Conservation (phyloP, 208 protist species). For the Sergeia podlipaevii region DNA sequence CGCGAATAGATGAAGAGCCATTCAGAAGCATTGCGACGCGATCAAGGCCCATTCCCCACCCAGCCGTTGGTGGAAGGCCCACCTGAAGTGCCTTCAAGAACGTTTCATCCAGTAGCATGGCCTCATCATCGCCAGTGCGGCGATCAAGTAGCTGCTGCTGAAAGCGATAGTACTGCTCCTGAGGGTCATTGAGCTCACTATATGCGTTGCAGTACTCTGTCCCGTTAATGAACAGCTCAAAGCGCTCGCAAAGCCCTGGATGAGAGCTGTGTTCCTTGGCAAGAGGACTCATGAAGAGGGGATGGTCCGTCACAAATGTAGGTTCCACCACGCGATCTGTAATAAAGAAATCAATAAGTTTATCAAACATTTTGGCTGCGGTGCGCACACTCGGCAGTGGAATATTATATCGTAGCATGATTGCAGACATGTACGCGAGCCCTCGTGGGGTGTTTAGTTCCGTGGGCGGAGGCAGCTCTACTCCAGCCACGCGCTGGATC, state of each 20-base stretch:
- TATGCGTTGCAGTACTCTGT: conserved; percentile 97
- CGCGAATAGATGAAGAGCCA: conserved; percentile 75
- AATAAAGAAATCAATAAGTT: conserved; percentile 91
- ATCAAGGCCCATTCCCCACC: conserved; percentile 97
- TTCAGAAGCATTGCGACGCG: conserved; percentile 93
- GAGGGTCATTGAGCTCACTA: conserved; percentile 96
- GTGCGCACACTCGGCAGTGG: conserved; percentile 79
- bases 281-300: conserved; percentile 90
- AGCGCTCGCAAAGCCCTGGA: conserved; percentile 91
- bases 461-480: conserved; percentile 65
- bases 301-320: conserved; percentile 95
- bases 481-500: conserved; percentile 66
- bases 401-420: conserved; percentile 86
- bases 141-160: conserved; percentile 87
- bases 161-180: conserved; percentile 95
- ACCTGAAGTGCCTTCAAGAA: conserved; percentile 94
- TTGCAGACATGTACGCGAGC: conserved; percentile 76
- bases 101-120: conserved; percentile 89
- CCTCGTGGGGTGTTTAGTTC: conserved; percentile 77
- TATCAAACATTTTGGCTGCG: conserved; percentile 89
- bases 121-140: conserved; percentile 91
- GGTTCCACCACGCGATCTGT: conserved; percentile 89
- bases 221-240: conserved; percentile 95
- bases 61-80: conserved; percentile 93
- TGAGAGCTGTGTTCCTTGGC: conserved; percentile 80